phyloP scores from a whole-genome alignment of 352 stramenopile species.

The Blastocystis sp. region DNA sequence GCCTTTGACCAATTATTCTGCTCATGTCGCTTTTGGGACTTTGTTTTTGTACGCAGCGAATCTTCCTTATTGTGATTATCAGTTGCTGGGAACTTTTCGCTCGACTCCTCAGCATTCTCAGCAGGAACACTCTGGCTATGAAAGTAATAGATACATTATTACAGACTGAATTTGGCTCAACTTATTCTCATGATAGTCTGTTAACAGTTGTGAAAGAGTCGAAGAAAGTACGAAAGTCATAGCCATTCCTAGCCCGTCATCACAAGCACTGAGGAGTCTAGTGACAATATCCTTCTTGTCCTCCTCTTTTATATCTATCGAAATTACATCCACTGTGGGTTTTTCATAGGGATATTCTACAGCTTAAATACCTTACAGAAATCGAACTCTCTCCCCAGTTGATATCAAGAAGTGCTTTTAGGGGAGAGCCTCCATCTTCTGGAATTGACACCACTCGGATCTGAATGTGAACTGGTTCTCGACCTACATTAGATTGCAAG shows the following conservation, averaged over 20 bases:
- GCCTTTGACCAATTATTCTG: constrained; percentile 10
- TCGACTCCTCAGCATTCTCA: background rate
- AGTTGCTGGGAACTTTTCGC: background rate
- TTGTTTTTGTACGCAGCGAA: background rate
- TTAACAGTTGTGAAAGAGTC: background rate
- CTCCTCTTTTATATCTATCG: constrained; percentile 12
- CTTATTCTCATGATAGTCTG: background rate
- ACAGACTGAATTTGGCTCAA: background rate
- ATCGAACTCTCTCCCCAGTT: background rate
- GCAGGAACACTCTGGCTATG: background rate
- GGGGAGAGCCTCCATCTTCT: background rate
- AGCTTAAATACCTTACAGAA: background rate
- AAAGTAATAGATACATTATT: background rate
- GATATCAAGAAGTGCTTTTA: constrained; percentile 52
- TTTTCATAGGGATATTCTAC: constrained; percentile 36
- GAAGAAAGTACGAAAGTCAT: constrained; percentile 42
- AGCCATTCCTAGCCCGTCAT: constrained; percentile 27
- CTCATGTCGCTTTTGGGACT: constrained; percentile 20
- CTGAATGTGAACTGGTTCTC: constrained; percentile 31
- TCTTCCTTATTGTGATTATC: background rate
- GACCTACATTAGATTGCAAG: background rate
- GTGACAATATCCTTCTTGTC: background rate
- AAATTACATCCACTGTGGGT: background rate
- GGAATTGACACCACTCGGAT: background rate
- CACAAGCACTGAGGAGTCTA: background rate